Percentiles rank a stretch among this genome's conserved stretches.
phyloP scores from a whole-genome alignment of 306 rosid genomes.

The Cyamopsis tetragonoloba region DNA sequence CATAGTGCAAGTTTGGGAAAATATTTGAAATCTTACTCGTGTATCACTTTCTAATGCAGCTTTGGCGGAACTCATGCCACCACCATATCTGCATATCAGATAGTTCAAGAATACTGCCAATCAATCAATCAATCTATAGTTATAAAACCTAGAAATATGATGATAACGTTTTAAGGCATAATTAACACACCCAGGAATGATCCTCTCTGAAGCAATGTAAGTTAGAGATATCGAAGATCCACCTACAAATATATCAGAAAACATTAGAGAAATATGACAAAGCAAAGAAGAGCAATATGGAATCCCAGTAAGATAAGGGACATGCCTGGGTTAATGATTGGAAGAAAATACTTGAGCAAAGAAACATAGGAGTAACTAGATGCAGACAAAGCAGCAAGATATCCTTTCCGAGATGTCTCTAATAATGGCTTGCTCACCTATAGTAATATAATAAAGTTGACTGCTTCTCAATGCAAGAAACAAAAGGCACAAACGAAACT shows the following conservation, averaged over 20 bases:
- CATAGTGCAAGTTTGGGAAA: not conserved
- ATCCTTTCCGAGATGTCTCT: constrained; percentile 97
- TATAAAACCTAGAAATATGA: too few relatives aligned
- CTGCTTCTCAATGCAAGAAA: too few relatives aligned
- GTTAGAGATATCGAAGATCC: constrained; percentile 94
- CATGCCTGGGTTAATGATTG: constrained; percentile 82
- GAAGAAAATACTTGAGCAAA: constrained; percentile 84
- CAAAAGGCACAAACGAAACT: constrained; percentile 6
- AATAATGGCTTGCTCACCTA: constrained; percentile 86
- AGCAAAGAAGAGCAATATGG: constrained; percentile 8
- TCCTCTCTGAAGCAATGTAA: constrained; percentile 91
- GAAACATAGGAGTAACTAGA: constrained; percentile 96
- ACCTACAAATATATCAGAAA: constrained; percentile 42
- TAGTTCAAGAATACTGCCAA: constrained; percentile 3
- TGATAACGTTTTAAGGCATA: too few relatives aligned
- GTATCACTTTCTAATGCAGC: constrained; percentile 98
- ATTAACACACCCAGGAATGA: constrained; percentile 83
- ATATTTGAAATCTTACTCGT: constrained; percentile 45
- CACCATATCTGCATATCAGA: constrained; percentile 68
- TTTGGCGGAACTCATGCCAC: constrained; percentile 99
- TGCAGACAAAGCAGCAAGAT: constrained; percentile 95
- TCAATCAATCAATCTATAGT: not conserved
- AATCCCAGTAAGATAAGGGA: constrained; percentile 8
- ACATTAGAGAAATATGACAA: constrained; percentile 2
- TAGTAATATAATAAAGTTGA: constrained; percentile 3